A percentile compares a stretch with the other conserved stretches of the same genome.
Conservation (phyloP, 352 stramenopile genomes). For the Paralagenidium karlingii region DNA sequence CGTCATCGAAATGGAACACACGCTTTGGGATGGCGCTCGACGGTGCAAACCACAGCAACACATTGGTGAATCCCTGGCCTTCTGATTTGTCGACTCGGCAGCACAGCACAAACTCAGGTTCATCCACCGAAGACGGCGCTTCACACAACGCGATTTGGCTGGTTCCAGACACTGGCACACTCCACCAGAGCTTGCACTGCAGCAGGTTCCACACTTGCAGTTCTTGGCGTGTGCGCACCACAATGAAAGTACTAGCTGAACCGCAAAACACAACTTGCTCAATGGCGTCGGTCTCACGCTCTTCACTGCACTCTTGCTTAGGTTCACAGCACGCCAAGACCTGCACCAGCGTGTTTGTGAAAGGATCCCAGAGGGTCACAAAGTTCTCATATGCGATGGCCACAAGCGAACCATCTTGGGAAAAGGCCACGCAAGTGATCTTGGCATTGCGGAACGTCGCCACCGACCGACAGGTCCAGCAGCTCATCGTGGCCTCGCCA, state of each 20-base stretch:
- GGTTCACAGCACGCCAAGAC: slow-evolving; percentile 40
- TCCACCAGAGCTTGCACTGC: slow-evolving; percentile 51
- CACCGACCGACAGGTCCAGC: slow-evolving; percentile 75
- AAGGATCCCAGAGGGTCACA: slow-evolving; percentile 77
- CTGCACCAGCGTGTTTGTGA: slow-evolving; percentile 53
- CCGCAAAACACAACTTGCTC: slow-evolving; percentile 45
- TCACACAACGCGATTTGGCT: no score
- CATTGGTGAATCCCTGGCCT: no score
- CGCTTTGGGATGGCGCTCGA: no score
- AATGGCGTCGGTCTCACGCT: slow-evolving; percentile 39
- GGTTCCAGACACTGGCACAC: no score
- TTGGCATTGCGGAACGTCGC: slow-evolving; percentile 57
- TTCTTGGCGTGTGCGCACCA: slow-evolving; percentile 32
- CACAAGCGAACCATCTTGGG: slow-evolving; percentile 66
- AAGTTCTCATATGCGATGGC: slow-evolving; percentile 70
- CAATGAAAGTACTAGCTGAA: slow-evolving; percentile 40
- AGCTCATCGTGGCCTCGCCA: not conserved
- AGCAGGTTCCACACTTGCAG: slow-evolving; percentile 74
- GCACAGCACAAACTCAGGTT: not conserved
- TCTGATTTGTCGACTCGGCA: no score
- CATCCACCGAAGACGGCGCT: no score
- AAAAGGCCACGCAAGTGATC: slow-evolving; percentile 59
- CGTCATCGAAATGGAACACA: no score
- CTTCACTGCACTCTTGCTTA: no score
- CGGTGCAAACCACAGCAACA: no score